phyloP scores from a whole-genome alignment of 345 rosid species.

The Iberis pinnata region DNA sequence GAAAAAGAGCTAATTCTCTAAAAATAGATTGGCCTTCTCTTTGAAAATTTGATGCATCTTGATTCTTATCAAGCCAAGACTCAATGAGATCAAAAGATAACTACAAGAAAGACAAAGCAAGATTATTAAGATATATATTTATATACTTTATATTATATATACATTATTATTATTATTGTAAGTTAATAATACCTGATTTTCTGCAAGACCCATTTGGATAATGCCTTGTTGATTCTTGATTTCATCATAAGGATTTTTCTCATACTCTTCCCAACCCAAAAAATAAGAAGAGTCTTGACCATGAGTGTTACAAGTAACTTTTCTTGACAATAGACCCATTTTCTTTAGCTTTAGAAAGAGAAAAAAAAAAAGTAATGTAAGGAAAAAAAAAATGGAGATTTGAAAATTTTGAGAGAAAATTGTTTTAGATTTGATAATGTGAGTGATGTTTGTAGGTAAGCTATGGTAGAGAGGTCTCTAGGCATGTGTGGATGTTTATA shows the following conservation, averaged over 20 bases:
- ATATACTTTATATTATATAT: too few species aligned
- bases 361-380: too few species aligned
- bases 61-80: conserved; percentile 56
- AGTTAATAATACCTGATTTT: conserved; percentile 48
- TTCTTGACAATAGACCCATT: conserved; percentile 50
- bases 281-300: conserved; percentile 76
- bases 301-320: conserved; percentile 53
- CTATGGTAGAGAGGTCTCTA: too few species aligned
- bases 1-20: conserved; percentile 71
- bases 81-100: conserved; percentile 56
- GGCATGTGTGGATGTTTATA: too few species aligned
- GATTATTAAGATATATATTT: too few species aligned
- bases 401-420: too few species aligned
- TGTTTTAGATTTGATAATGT: too few species aligned
- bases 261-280: conserved; percentile 39
- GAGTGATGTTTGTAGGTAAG: too few species aligned
- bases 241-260: conserved; percentile 59
- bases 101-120: conserved; percentile 36
- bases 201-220: conserved; percentile 80
- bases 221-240: conserved; percentile 53
- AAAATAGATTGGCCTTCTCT: conserved; percentile 51
- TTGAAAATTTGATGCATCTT: conserved; percentile 46
- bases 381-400: too few species aligned
- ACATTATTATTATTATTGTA: not conserved
- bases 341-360: too few species aligned